A percentile compares a stretch with the other conserved stretches of the same genome.
Evolutionary conservation across 768 basidiomycete genomes (phyloP).

Genomic region (Suillus tomentosus): DNA sequence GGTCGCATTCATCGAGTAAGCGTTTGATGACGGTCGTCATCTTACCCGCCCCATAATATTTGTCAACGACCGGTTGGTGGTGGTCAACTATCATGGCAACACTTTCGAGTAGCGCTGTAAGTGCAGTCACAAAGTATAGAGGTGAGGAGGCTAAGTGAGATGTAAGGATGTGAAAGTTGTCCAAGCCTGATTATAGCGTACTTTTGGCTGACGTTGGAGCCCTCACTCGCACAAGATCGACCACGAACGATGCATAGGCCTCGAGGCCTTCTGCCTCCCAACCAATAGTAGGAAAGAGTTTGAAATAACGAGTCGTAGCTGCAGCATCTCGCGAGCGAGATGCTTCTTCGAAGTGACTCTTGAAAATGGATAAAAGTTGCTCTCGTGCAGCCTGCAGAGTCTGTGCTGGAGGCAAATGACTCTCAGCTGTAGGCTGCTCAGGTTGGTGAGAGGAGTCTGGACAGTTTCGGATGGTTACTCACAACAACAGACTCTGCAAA

Average conservation of each 20-base stretch:
- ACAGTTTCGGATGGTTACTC: constrained; percentile 28
- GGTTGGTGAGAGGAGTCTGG: constrained; percentile 7
- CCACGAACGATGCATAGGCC: constrained; percentile 91
- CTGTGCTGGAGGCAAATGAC: constrained; percentile 83
- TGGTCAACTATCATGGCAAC: constrained; percentile 97
- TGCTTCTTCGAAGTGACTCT: constrained; percentile 78
- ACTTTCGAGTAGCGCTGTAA: constrained; percentile 93
- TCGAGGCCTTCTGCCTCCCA: constrained; percentile 92
- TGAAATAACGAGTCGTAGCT: constrained; percentile 92
- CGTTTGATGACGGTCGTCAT: constrained; percentile 80
- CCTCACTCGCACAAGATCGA: constrained; percentile 82
- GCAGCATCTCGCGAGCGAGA: constrained; percentile 81
- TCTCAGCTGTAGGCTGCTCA: constrained; percentile 84
- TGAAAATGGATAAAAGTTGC: constrained; percentile 75
- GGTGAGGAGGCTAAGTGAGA: constrained; percentile 77
- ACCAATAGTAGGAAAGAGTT: constrained; percentile 93
- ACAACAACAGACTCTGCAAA: constrained; percentile 92
- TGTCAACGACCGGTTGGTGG: constrained; percentile 96
- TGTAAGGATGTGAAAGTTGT: constrained; percentile 8
- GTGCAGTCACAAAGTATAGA: constrained; percentile 83
- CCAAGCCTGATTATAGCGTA: constrained; percentile 31
- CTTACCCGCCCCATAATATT: constrained; percentile 90
- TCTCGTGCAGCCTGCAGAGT: constrained; percentile 77
- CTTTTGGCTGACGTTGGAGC: constrained; percentile 82
- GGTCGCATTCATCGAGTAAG: constrained; percentile 84